Evolutionary conservation across 352 stramenopile genomes (phyloP).

Genomic region (Globisporangium abappressorium): DNA sequence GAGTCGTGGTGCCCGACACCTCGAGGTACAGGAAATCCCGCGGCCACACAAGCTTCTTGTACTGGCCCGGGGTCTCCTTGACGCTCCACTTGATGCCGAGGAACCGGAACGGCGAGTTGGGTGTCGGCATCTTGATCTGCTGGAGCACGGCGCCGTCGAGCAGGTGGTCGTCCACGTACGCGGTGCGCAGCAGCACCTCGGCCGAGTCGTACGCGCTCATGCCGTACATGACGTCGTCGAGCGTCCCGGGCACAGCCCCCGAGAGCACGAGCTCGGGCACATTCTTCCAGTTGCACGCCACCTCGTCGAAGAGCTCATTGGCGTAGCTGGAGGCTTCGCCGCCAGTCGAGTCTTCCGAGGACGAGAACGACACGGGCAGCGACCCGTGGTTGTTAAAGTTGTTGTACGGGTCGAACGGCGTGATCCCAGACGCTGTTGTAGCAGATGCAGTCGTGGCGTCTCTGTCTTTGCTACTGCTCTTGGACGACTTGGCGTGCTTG

Average conservation of each 20-base stretch:
- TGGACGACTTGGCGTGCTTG: conserved; percentile 4
- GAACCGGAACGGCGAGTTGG: conserved; percentile 27
- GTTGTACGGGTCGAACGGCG: conserved; percentile 1
- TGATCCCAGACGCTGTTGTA: neutral
- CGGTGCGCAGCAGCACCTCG: conserved; percentile 27
- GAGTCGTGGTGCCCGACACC: neutral
- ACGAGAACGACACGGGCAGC: conserved; percentile 6
- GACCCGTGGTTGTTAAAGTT: neutral
- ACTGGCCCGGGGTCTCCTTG: conserved; percentile 17
- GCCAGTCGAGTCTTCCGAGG: neutral
- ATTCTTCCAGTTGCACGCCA: conserved; percentile 12
- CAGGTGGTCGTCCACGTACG: conserved; percentile 30
- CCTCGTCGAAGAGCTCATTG: conserved; percentile 10
- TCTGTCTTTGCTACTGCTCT: neutral
- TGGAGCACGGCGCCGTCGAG: conserved; percentile 27
- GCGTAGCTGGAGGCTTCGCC: neutral
- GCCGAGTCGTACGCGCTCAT: conserved; percentile 25
- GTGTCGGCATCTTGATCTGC: conserved; percentile 20
- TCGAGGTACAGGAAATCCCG: conserved; percentile 31
- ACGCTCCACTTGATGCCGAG: conserved; percentile 33
- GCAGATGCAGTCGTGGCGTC: neutral
- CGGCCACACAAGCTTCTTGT: conserved; percentile 14
- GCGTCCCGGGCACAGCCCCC: conserved; percentile 25
- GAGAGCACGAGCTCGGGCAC: conserved; percentile 19
- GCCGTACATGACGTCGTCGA: conserved; percentile 39